Percentiles rank a stretch among this genome's conserved stretches.
These are phyloP conservation scores for bread wheat (Triticum aestivum) DNA, from an alignment of 176 grass and related monocot species.

Conservation along the genomic window DNA sequence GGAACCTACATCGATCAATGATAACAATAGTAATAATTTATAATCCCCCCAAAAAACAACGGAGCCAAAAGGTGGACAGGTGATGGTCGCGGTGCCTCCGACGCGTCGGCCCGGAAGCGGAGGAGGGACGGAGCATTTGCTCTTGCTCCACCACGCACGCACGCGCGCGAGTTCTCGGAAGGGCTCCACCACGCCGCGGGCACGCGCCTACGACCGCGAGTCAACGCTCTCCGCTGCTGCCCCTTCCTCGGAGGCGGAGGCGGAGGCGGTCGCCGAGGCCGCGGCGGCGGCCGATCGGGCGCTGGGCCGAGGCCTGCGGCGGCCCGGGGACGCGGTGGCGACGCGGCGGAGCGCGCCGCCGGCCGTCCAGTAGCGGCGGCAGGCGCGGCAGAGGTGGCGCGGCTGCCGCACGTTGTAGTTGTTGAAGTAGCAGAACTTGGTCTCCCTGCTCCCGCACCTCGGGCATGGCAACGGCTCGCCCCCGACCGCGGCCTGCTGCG, in stretches of 20 bases:
- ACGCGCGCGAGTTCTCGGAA: background rate
- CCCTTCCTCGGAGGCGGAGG: conserved; percentile 39
- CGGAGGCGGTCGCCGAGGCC: conserved; percentile 37
- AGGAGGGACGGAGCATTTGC: background rate
- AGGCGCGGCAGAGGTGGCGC: conserved; percentile 93
- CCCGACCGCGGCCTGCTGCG: background rate
- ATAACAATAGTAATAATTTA: background rate
- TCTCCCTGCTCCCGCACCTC: conserved; percentile 88
- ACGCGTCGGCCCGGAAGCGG: background rate
- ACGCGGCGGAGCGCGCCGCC: conserved; percentile 90
- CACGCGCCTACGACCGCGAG: conserved; percentile 17
- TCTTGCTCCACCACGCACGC: background rate
- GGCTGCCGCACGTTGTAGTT: conserved; percentile 99
- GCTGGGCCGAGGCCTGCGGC: conserved; percentile 52
- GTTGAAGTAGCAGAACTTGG: conserved; percentile 99
- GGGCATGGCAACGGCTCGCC: conserved; percentile 64
- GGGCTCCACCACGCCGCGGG: background rate
- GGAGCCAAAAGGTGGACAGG: conserved; percentile 13
- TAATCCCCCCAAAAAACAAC: background rate
- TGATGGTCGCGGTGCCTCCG: conserved; percentile 12
- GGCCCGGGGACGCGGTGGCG: conserved; percentile 57
- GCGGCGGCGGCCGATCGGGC: conserved; percentile 62
- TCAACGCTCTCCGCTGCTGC: conserved; percentile 40
- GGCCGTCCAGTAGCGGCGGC: conserved; percentile 97
- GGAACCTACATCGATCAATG: conserved; percentile 12